phyloP scores from a whole-genome alignment of 2,329 filamentous ascomycete genomes.

The Saccharata proteae region DNA sequence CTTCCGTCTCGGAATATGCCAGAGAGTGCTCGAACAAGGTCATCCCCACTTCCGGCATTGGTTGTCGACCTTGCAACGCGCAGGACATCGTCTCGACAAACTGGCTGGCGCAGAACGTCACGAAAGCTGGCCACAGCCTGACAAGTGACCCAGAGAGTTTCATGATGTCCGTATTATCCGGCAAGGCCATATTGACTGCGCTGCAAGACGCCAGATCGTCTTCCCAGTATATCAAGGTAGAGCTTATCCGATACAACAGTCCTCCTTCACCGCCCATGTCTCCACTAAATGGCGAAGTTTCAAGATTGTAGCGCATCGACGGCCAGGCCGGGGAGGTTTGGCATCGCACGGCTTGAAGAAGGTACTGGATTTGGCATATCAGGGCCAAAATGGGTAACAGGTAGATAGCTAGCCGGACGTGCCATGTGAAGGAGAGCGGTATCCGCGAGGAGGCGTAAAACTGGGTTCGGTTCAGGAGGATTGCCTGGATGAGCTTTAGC shows the following conservation, averaged over 20 bases:
- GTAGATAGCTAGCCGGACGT: constrained; percentile 57
- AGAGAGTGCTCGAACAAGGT: constrained; percentile 93
- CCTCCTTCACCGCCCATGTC: constrained; percentile 48
- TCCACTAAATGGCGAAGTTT: constrained; percentile 28
- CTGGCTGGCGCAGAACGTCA: constrained; percentile 59
- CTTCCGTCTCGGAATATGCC: constrained; percentile 90
- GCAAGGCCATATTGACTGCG: constrained; percentile 54
- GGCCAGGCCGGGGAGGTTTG: constrained; percentile 53
- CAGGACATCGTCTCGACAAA: constrained; percentile 83
- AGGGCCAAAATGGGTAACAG: constrained; percentile 60
- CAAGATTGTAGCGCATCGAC: constrained; percentile 33
- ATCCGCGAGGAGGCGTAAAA: constrained; percentile 86
- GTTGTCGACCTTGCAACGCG: constrained; percentile 69
- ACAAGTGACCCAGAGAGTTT: constrained; percentile 67
- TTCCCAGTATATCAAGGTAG: constrained; percentile 59
- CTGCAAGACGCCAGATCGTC: constrained; percentile 63
- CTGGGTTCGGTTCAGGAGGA: constrained; percentile 80
- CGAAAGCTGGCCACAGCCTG: constrained; percentile 61
- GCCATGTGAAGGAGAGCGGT: constrained; percentile 63
- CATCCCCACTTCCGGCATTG: constrained; percentile 84
- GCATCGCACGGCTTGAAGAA: constrained; percentile 81
- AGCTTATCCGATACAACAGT: constrained; percentile 61
- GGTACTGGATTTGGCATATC: constrained; percentile 50
- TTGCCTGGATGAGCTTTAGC: constrained; percentile 43
- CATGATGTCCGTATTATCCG: constrained; percentile 37